These are phyloP conservation scores for Phytophthora idaei DNA, from an alignment of 352 stramenopile genomes.

Conservation along the genomic window DNA sequence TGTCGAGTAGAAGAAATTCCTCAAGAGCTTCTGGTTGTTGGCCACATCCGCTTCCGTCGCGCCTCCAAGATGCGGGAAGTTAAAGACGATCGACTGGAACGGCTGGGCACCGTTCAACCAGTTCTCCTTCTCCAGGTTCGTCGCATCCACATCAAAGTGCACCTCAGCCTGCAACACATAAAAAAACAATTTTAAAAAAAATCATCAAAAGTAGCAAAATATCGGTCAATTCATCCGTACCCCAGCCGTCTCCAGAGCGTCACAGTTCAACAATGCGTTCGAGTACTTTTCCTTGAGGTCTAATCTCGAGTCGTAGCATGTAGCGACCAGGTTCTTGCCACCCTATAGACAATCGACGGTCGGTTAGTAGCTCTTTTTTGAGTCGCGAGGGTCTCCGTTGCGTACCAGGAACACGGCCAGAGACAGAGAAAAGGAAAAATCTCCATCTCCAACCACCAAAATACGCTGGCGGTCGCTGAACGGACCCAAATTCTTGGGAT, in stretches of 20 bases:
- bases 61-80: slow-evolving; percentile 87
- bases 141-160: slow-evolving; percentile 75
- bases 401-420: slow-evolving; percentile 74
- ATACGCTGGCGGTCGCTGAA: slow-evolving; percentile 80
- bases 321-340: slow-evolving; percentile 68
- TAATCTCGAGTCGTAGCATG: slow-evolving; percentile 75
- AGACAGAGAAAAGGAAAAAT: slow-evolving; percentile 84
- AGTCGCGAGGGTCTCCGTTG: not conserved
- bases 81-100: slow-evolving; percentile 84
- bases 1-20: slow-evolving; percentile 77
- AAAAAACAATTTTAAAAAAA: not conserved
- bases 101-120: slow-evolving; percentile 49
- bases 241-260: slow-evolving; percentile 73
- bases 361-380: slow-evolving; percentile 3
- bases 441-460: slow-evolving; percentile 84
- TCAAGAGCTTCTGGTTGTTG: slow-evolving; percentile 83
- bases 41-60: slow-evolving; percentile 81
- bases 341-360: slow-evolving; percentile 37
- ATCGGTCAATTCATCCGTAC: slow-evolving; percentile 24
- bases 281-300: slow-evolving; percentile 80
- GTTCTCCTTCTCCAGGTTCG: slow-evolving; percentile 56
- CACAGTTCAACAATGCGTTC: slow-evolving; percentile 67
- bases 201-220: too few relatives aligned
- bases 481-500: slow-evolving; percentile 78
- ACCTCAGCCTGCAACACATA: slow-evolving; percentile 48